Base-by-base conservation (phyloP, 2,329 filamentous ascomycete species). In the Cercospora zeina region DNA sequence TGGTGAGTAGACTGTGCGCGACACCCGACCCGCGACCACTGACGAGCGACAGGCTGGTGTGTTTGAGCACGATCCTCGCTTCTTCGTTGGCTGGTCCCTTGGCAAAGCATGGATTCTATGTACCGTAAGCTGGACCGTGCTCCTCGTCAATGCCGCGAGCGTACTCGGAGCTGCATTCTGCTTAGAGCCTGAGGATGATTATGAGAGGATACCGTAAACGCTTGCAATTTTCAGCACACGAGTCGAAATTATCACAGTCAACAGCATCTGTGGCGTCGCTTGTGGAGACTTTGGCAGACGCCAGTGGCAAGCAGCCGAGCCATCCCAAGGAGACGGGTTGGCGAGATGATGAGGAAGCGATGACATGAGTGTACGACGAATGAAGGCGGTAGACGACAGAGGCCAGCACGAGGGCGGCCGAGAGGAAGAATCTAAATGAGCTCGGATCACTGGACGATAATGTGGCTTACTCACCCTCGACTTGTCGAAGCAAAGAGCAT, bases 131-230 rank as follows among this genome's bases (percentile, higher is more conserved):
- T 87, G 85, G 83, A 79, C 77, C 58, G 73, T 86, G 2, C 77
- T 84, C 63, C 67, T 83, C 34, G 64, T 86, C 14, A 81, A 84
- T 61, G 80, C 80, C 0, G 72, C 80, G 13, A 86, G 84, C 11
- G 79, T 97, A 58, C 79, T 83, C 0, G 77, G 86, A 10, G 89
- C 90, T 1, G 89, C 88, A 4, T 85, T 87, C 62, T 76, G 89
- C 21, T 79, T 96, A 47, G 89, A 91, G 0, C 83, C 86, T 0
- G 93, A 97, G 74, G 90, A 89, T 71, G 93, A 91, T 60, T 97
- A 96, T 78, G 90, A 96, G 74, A 84, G 90, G 65, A 91, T 87
- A 72, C 67, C 67, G 16, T 53, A 34, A 53, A 7, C 42, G 3
- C 1, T 8, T 27, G 14, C 21, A 47, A 7, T 7, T 21, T 14